Evolutionary conservation across 371 early-diverging fungal genomes (phyloP), one percentile per base, ranked within the genome.

Genomic region (Mucor velutinosus): DNA sequence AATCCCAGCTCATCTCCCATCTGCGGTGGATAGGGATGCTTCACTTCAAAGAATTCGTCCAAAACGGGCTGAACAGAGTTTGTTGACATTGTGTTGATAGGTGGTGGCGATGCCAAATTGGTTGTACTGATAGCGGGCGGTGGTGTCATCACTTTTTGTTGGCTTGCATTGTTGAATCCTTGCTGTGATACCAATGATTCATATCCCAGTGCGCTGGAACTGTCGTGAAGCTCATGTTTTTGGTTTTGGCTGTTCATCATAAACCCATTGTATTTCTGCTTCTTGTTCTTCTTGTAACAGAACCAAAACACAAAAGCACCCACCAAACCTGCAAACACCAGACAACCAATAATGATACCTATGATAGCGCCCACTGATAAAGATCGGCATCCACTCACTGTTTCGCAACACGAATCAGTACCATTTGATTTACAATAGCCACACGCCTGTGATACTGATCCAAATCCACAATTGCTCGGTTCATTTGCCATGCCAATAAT

Each of bases 1-100:
- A 93, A 72, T 43, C 82, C 86, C 19, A 93, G 75, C 61, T 93
- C 93, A 72, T 93, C 93, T 3, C 82, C 81, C 78, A 88, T 78
- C 47, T 84, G 82, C 14, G 90, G 80, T 37, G 83, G 79, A 70
- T 88, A 89, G 21, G 87, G 87, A 69, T 86, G 85, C 17, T 84
- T 69, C n/a, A 81, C 86, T 58, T 82, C 73, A 58, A 72, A 79
- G 14, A 83, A 73, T 51, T 81, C 81, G 58, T 81, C 84, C 3
- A 70, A 55, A 49, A 60, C 29, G 14, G 32, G 51, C 30, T 30
- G 30, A 15, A 33, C 39, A 33, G 37, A 59, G 14, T 21, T 32
- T 33, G 32, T 8, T 62, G 70, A 25, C 53, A 66, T 49, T 49
- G 58, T 21, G 15, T 14, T 39, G 33, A n/a, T 43, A 59, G 51